phyloP scores from a whole-genome alignment of 345 rosid genomes.

The Abelmoschus esculentus region DNA sequence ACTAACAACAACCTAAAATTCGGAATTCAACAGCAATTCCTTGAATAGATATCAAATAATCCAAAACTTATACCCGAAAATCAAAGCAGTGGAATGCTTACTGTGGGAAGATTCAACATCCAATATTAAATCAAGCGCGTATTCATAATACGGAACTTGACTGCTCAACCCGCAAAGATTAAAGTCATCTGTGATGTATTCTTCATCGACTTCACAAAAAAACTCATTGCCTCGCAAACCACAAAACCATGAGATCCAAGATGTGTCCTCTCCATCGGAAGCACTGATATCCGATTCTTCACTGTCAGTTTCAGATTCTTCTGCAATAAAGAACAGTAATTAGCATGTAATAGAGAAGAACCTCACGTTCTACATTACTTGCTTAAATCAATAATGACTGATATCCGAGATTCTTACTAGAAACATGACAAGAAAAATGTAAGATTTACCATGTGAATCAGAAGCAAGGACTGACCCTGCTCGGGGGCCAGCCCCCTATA shows the following conservation, averaged over 20 bases:
- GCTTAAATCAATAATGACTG: not conserved
- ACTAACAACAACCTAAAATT: not conserved
- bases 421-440: no score
- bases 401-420: no score
- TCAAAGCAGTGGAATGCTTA: no score
- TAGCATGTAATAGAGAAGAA: not conserved
- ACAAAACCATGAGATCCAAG: constrained; percentile 99
- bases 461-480: no score
- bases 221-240: constrained; percentile 39
- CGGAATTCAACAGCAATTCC: not conserved
- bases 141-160: no score
- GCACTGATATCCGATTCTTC: constrained; percentile 50
- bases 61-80: no score
- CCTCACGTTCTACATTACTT: not conserved
- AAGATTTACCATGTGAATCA: no score
- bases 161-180: no score
- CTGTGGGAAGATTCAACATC: no score
- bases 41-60: not conserved
- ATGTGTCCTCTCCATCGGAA: constrained; percentile 86
- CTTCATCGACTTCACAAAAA: constrained; percentile 92
- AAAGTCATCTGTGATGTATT: no score
- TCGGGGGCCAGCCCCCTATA: no score
- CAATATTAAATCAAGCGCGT: no score
- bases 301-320: constrained; percentile 21
- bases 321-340: not conserved